Evolutionary conservation across 441 rosid genomes (phyloP).

Genomic region (Bruguiera hainesii): DNA sequence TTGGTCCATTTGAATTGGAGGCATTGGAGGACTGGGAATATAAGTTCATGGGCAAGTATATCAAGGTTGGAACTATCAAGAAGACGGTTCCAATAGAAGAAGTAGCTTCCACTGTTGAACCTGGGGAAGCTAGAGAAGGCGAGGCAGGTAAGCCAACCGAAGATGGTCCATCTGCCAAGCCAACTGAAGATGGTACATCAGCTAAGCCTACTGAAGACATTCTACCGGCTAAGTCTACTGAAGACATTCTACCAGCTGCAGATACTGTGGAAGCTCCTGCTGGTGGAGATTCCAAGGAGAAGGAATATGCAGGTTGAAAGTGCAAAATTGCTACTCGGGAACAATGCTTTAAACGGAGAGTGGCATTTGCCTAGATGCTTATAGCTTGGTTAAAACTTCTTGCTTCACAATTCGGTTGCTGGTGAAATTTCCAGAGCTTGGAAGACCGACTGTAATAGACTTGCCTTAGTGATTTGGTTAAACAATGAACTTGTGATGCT

Average conservation of each 20-base stretch:
- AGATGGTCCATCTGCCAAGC: slow-evolving; percentile 40
- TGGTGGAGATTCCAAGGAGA: slow-evolving; percentile 32
- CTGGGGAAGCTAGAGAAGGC: slow-evolving; percentile 33
- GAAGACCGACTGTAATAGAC: slow-evolving; percentile 9
- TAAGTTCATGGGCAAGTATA: slow-evolving; percentile 94
- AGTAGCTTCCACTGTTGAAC: slow-evolving; percentile 44
- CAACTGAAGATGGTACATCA: slow-evolving; percentile 46
- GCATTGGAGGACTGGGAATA: slow-evolving; percentile 92
- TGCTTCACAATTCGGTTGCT: not conserved
- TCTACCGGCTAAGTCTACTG: slow-evolving; percentile 40
- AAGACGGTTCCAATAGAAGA: slow-evolving; percentile 38
- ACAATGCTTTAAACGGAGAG: not conserved
- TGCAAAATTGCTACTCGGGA: not conserved
- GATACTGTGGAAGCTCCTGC: slow-evolving; percentile 26
- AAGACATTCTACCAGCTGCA: slow-evolving; percentile 37
- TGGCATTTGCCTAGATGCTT: not conserved
- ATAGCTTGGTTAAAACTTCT: slow-evolving; percentile 2
- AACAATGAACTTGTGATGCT: slow-evolving; percentile 15
- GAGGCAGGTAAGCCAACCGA: slow-evolving; percentile 40
- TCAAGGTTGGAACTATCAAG: slow-evolving; percentile 73
- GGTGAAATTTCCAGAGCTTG: slow-evolving; percentile 15
- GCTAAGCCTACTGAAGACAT: slow-evolving; percentile 41
- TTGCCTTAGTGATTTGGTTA: not conserved
- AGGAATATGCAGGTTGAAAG: slow-evolving; percentile 10
- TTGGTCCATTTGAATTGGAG: slow-evolving; percentile 74